These are phyloP conservation scores for Trichomonas vaginalis DNA, from an alignment of 208 protist species.

Conservation along the genomic window DNA sequence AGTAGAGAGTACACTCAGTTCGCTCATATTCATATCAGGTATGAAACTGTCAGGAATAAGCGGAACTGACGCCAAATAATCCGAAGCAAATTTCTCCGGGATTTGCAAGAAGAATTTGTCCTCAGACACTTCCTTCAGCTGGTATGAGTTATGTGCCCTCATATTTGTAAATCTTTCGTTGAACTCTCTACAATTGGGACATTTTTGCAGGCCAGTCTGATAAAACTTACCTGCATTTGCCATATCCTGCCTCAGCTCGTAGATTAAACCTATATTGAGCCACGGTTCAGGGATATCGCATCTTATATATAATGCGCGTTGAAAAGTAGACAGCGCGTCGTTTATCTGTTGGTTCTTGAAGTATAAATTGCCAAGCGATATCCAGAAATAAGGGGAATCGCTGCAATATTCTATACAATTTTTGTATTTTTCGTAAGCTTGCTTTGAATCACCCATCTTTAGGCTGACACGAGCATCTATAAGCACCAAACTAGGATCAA, in stretches of 20 bases:
- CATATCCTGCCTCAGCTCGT: background rate
- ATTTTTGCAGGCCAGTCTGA: background rate
- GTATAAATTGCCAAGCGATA: background rate
- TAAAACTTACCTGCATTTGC: background rate
- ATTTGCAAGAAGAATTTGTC: background rate
- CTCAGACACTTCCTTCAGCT: background rate
- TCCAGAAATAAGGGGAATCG: background rate
- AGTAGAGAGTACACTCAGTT: no score
- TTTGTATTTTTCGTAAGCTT: background rate
- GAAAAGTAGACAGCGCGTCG: background rate
- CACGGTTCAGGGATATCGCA: background rate
- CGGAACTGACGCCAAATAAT: background rate
- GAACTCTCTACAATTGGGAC: background rate
- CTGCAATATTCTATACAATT: background rate
- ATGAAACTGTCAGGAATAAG: background rate
- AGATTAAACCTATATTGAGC: background rate
- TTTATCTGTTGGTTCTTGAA: background rate
- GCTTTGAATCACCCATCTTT: background rate
- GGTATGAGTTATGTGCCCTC: no score
- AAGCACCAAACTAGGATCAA: background rate
- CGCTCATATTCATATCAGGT: no score
- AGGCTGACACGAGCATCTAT: background rate
- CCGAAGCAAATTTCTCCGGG: background rate
- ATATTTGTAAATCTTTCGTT: background rate
- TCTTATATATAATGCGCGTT: background rate